phyloP scores from a whole-genome alignment of 176 grass and related monocot species.

The Secale cereale region DNA sequence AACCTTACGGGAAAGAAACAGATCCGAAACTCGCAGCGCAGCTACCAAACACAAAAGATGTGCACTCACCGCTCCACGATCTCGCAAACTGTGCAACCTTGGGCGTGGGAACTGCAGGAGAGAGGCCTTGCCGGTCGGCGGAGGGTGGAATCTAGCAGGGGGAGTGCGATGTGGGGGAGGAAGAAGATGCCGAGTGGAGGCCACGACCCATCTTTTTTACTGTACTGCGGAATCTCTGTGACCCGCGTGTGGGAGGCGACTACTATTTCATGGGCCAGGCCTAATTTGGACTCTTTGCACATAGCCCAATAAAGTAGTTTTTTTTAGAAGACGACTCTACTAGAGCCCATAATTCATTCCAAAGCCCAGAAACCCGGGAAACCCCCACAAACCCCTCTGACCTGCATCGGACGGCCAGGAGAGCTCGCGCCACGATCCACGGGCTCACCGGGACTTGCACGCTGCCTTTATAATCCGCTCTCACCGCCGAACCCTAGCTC shows the following conservation, averaged over 20 bases:
- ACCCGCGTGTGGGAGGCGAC: not conserved
- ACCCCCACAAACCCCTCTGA: not conserved
- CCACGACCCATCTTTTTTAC: slow-evolving; percentile 12
- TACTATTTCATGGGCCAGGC: not conserved
- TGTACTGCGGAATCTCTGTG: slow-evolving; percentile 23
- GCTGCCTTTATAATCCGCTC: slow-evolving; percentile 1
- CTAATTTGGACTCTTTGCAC: not conserved
- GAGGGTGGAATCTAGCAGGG: not conserved
- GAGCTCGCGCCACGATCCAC: not conserved
- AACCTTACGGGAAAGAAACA: not conserved
- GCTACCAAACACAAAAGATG: not conserved
- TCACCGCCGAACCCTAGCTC: slow-evolving; percentile 29
- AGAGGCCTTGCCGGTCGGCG: not conserved
- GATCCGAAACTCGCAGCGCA: slow-evolving; percentile 5
- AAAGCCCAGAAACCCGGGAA: no score
- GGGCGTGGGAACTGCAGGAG: not conserved
- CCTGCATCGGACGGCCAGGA: slow-evolving; percentile 43
- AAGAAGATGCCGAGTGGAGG: slow-evolving; percentile 22
- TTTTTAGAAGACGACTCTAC: not conserved
- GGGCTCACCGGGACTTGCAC: not conserved
- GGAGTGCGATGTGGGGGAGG: not conserved
- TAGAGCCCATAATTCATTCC: not conserved
- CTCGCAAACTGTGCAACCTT: not conserved
- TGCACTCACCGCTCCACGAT: slow-evolving; percentile 7
- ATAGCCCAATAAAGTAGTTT: no score